Base-by-base conservation (phyloP, 2,329 filamentous ascomycete species). In the Verticillium klebahnii region DNA sequence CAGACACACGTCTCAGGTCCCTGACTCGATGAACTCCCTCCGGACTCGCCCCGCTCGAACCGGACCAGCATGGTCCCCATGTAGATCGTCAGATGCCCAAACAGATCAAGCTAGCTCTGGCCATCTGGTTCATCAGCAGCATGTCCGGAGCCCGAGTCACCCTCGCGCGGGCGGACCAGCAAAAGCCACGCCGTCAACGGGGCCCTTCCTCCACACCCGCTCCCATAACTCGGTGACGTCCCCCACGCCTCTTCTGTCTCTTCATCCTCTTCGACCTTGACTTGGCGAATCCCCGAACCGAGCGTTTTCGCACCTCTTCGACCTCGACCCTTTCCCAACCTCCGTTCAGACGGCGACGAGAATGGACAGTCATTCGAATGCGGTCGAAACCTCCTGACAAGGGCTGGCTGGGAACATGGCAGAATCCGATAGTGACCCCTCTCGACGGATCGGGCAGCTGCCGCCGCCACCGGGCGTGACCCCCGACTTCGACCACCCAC, bases 401-500 rank as follows among this genome's bases (percentile, higher is more conserved):
- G 57, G 57, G 23, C 36, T 58, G 57, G 36, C 36, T 58, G 57
- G 36, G 23, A 45, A 45, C 57, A 58, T 58, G 57, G 57, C 57
- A 40, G 34, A 23, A 29, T 31, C 37, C 57, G 31, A 58, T n/a
- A 31, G 40, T 9, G 56, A 58, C 19, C 40, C 61, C 59, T 50
- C 45, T 14, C 45, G 19, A 25, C 45, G 12, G 59, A 34, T 59
- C 2, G 67, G 66, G 32, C 63, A 63, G 7, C 58, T 65, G 9
- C 66, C 68, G 19, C 66, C 69, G 3, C 69, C 68, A 34, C 66
- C 67, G 37, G 68, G 68, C 40, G 63, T 66, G 19, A 64, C 57
- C 5, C 65, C 66, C 15, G 60, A 68, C 63, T 66, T 69, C 56
- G 61, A 66, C 3, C 36, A 67, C 37, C 69, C 67, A 23, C 34